Base-by-base conservation (phyloP, 2,329 filamentous ascomycete genomes). In the Fusarium dlaminii region DNA sequence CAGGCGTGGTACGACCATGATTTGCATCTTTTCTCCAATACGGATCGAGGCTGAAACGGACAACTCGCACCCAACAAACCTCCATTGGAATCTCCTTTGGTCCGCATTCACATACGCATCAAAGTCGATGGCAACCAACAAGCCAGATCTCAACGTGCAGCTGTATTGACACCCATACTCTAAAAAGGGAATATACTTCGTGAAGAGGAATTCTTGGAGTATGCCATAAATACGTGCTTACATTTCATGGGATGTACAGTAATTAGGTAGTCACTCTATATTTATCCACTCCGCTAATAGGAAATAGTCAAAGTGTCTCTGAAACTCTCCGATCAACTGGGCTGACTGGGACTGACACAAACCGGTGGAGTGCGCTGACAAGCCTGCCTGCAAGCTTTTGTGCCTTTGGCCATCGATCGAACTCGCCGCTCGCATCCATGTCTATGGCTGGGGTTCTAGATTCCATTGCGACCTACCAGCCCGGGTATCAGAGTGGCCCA, bases 171-270 rank as follows among this genome's bases (percentile, higher is more conserved):
- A 73, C 70, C 30, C 18, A 34, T 48, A 48, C 51, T 66, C 66
- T 72, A 66, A 30, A 72, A 72, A 37, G 49, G 71, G 71, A 56
- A 72, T 61, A 71, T 68, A 65, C 48, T 58, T 74, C 67, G 71
- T 22, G 45, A 48, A 52, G 32, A 42, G 54, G 24, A 61, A 71
- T 56, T 39, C 37, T 39, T 56, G 18, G 29, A 40, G 42, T 27
- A 37, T 52, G 32, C 42, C 32, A 36, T 30, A n/a, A 49, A 51
- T 37, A 51, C 15, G 49, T 51, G 36, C 57, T 30, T 24, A 40
- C 57, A 32, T 34, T 29, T 54, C 51, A 29, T 54, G 34, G 45
- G 32, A 34, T 65, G 34, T n/a, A 49, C 46, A 49, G 27, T 22
- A 46, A 46, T 20, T 32, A 49, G 46, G 46, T 34, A 43, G 42